Percentiles rank a stretch among this genome's conserved stretches.
Conservation (phyloP, 192 early-diverging fungal species). For the Linnemannia elongata region DNA sequence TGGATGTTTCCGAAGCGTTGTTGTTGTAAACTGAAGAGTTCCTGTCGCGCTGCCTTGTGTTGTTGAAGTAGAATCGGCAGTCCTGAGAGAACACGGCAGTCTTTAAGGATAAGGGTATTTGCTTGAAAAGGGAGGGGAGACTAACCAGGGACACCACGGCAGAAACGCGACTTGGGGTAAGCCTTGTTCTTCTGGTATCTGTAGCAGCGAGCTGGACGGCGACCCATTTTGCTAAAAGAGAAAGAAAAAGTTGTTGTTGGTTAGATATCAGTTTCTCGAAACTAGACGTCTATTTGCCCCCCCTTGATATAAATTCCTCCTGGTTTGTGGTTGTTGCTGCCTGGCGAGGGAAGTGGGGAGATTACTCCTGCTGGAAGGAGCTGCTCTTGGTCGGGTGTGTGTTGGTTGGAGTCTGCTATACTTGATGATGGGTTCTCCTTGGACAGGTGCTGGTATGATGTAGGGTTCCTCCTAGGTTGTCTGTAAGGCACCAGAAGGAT, state of each 20-base stretch:
- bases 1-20: too few species aligned
- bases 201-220: conserved; percentile 99
- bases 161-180: conserved; percentile 98
- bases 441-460: neutral
- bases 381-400: neutral
- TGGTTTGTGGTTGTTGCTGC: neutral
- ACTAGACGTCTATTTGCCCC: neutral
- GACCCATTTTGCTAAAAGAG: conserved; percentile 83
- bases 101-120: neutral
- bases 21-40: too few species aligned
- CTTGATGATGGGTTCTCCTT: neutral
- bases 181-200: conserved; percentile 99
- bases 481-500: neutral
- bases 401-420: neutral
- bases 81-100: neutral
- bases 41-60: too few species aligned
- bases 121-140: neutral
- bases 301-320: neutral
- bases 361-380: neutral
- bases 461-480: neutral
- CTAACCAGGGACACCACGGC: conserved; percentile 96
- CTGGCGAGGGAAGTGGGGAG: neutral
- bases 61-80: neutral
- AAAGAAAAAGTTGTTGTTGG: neutral
- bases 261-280: conserved; percentile 4